Evolutionary conservation across 768 basidiomycete genomes (phyloP), one percentile per base, ranked within the genome.

Genomic region (Sporobolomyces pararoseus): DNA sequence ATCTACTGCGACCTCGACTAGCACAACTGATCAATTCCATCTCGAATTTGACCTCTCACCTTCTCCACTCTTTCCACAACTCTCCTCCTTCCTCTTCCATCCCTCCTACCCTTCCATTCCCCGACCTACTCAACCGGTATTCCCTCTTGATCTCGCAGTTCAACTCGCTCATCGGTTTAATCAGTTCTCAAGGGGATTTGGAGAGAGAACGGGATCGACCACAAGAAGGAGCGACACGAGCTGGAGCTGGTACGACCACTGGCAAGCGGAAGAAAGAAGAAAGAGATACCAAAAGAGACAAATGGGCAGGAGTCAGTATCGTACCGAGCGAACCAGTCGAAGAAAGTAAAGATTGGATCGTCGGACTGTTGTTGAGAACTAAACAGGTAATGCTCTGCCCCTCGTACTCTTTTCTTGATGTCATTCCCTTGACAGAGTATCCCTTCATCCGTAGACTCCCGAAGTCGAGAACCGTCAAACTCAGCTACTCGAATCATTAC

Each of bases 291-390:
- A 74, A 70, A 53, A 34, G 59, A n/a, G 72, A 74, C 13, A 54
- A 42, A 34, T 74, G 72, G 72, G 68, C 66, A 10, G 12, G 27
- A 1, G 55, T 63, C 17, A n/a, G 9, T 9, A 58, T 74, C 47
- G 68, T 65, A 10, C 72, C 72, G 12, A 42, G 39, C 7, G 53
- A 29, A 14, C 25, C 49, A 37, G 63, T 74, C n/a, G 72, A 74
- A 52, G 72, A 74, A 53, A 52, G 37, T 2, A 61, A 62, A 54
- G 72, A 74, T 44, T 74, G 72, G 72, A 49, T 74, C 19, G 72
- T 74, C 25, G 72, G 72, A 3, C 50, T 70, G 35, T 50, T 74
- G 2, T 34, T 70, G 1, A 23, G 72, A 27, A 74, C 72, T 0
- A 74, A 74, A 57, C 72, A 74, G 65, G 72, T 70, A 29, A 35